phyloP scores from a whole-genome alignment of 148 eudicot species.

The Tetragonia tetragonoides region DNA sequence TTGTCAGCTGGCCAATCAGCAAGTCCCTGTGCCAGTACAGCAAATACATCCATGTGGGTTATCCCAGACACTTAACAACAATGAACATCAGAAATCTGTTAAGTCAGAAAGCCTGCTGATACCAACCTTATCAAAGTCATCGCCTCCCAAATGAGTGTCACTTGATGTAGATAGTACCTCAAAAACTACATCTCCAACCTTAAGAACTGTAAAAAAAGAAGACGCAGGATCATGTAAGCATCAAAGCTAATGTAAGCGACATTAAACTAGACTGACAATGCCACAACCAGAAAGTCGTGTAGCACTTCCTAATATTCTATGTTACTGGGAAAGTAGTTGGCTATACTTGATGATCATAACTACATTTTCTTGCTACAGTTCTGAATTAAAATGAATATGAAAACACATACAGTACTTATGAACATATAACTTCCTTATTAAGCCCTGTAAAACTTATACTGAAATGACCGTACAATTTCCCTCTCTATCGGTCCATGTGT shows the following conservation, averaged over 20 bases:
- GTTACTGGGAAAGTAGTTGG: no score
- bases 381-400: no score
- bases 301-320: no score
- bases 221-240: slow-evolving; percentile 2
- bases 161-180: slow-evolving; percentile 77
- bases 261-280: neutral
- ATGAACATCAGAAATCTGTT: neutral
- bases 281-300: neutral
- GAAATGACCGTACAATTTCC: no score
- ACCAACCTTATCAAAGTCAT: slow-evolving; percentile 75
- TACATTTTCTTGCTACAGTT: no score
- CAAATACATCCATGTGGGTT: neutral
- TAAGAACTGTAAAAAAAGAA: slow-evolving; percentile 51
- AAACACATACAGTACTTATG: neutral
- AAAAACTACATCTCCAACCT: slow-evolving; percentile 79
- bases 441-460: no score
- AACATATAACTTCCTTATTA: neutral
- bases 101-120: neutral
- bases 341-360: no score
- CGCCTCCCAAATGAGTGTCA: slow-evolving; percentile 77
- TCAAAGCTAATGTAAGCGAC: neutral
- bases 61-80: neutral
- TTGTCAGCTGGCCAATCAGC: slow-evolving; percentile 65
- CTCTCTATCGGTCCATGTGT: no score
- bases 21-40: slow-evolving; percentile 42